phyloP scores from a whole-genome alignment of 768 basidiomycete genomes.

The Naematelia aurantialba region DNA sequence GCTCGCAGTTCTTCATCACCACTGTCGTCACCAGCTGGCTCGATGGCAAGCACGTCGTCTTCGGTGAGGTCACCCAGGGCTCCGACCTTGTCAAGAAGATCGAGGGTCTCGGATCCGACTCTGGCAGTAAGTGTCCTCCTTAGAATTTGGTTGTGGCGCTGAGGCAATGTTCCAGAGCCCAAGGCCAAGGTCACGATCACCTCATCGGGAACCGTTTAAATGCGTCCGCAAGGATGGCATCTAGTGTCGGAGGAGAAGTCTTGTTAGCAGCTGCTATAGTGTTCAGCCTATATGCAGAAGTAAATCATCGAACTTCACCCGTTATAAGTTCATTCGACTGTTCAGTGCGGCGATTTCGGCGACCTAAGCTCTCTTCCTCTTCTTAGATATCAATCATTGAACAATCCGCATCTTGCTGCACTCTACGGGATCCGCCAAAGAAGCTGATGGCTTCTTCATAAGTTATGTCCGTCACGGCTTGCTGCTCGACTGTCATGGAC shows the following conservation, averaged over 20 bases:
- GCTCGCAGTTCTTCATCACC: slow-evolving; percentile 94
- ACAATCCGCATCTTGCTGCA: no score
- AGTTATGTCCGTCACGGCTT: no score
- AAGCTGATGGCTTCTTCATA: no score
- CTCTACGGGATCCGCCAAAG: no score
- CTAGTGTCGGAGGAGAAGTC: background rate
- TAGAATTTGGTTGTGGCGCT: background rate
- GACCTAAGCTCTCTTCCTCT: no score
- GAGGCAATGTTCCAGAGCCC: slow-evolving; percentile 18
- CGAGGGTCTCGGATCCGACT: slow-evolving; percentile 40
- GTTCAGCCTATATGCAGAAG: background rate
- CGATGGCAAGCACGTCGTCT: slow-evolving; percentile 57
- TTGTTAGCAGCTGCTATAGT: background rate
- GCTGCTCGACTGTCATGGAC: no score
- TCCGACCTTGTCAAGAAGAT: slow-evolving; percentile 48
- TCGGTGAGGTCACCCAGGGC: slow-evolving; percentile 43
- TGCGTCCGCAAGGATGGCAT: background rate
- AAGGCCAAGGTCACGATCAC: slow-evolving; percentile 39
- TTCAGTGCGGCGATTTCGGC: no score
- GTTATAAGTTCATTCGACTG: no score
- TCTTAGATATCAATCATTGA: no score
- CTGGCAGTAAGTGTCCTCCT: slow-evolving; percentile 36
- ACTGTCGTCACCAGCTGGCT: slow-evolving; percentile 50
- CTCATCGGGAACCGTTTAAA: slow-evolving; percentile 33
- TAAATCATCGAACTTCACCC: no score